Base-by-base conservation (phyloP, 192 early-diverging fungal genomes). In the Coemansia sp. region DNA sequence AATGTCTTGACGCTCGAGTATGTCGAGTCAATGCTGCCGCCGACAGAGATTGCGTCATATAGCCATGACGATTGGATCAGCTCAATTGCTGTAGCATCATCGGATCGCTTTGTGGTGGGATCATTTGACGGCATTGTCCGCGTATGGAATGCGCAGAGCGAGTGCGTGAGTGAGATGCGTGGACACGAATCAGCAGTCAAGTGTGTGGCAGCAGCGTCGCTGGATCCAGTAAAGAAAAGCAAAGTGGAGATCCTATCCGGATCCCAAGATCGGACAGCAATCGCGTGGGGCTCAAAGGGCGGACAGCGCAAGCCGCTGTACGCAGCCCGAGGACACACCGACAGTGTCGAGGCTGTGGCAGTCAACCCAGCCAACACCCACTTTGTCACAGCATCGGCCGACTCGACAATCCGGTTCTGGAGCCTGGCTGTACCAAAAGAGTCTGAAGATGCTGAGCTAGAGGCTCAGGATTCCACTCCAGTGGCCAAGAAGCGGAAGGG, bases 21-120 rank as follows among this genome's bases (percentile, higher is more conserved):
- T 82, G 86, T 97, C n/a, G 90, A 93, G 71, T 89, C 91, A 7
- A 86, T 91, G 82, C 84, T 92, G 47, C 95, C 95, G 12, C 96
- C 96, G 15, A 86, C 82, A 12, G 83, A 85, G 47, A 69, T 92
- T 31, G 86, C 88, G 14, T 83, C 92, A 18, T 90, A 86, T 63
- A 86, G 93, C 66, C 93, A 95, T 62, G 93, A 97, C 64, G 96
- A 98, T 72, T 98, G 96, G 96, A 89, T 98, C 62, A 88, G 88
- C 61, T 88, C 88, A 23, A 90, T 92, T 9, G 56, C 66, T 0
- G 68, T 71, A 8, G 48, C 63, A 28, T 55, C 64, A 23, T 21
- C 53, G 12, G 57, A 64, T 8, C 52, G 60, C 26, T 89, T 92
- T 60, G 81, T 91, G 59, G 90, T 91, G 14, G 90, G 90, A 25